phyloP scores from a whole-genome alignment of 192 early-diverging fungal genomes.

The Lunasporangiospora selenospora region DNA sequence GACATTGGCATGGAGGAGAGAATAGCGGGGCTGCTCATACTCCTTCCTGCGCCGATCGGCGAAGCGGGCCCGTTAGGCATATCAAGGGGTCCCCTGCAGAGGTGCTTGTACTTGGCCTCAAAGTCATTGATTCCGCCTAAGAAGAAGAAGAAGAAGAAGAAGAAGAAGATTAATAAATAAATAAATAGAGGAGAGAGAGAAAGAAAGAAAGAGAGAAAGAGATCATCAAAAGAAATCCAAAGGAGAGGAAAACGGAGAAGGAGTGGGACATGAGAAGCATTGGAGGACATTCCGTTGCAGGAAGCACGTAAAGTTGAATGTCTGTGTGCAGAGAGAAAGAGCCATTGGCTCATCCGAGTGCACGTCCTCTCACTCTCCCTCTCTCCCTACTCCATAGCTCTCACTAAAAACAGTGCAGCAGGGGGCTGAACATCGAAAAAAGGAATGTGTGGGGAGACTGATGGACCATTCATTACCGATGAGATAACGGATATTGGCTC shows the following conservation, averaged over 20 bases:
- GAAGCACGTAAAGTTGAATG: too few relatives aligned
- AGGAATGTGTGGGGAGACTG: background rate
- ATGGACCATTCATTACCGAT: conserved; percentile 50
- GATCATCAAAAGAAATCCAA: background rate
- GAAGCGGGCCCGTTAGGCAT: background rate
- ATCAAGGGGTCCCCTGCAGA: background rate
- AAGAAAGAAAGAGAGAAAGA: background rate
- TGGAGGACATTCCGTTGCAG: too few relatives aligned
- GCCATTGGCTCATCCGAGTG: too few relatives aligned
- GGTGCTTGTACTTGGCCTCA: background rate
- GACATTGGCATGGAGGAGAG: too few relatives aligned
- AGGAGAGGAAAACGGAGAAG: background rate
- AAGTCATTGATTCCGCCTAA: background rate
- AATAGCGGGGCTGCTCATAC: too few relatives aligned
- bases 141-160: background rate
- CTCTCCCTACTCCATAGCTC: background rate
- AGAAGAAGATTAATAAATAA: background rate
- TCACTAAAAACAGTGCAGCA: background rate
- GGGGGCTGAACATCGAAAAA: background rate
- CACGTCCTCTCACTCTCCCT: too few relatives aligned
- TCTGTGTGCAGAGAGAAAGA: too few relatives aligned
- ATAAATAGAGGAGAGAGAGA: background rate
- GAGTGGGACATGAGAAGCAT: too few relatives aligned
- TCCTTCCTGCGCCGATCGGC: too few relatives aligned
- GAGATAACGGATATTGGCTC: conserved; percentile 51